These are phyloP conservation scores for Adiantum capillusveneris DNA, from an alignment of 75 land plant species.

Conservation along the genomic window DNA sequence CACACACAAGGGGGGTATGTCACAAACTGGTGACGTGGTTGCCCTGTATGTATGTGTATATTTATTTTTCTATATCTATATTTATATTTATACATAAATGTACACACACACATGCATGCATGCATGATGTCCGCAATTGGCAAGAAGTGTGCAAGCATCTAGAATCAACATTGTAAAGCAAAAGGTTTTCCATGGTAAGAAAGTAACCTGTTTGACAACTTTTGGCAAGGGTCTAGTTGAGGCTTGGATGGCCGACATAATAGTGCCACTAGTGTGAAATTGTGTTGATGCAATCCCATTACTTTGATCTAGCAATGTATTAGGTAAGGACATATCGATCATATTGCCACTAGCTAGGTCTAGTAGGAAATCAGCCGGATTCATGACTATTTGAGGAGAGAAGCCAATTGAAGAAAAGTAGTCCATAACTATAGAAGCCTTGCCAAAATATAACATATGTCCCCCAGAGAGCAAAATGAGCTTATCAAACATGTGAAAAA, in stretches of 20 bases:
- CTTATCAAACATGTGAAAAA: conserved; percentile 52
- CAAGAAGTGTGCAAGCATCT: no score
- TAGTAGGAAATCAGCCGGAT: conserved; percentile 43
- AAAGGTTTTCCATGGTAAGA: not conserved
- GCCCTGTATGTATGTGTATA: no score
- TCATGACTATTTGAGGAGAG: conserved; percentile 21
- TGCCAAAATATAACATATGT: conserved; percentile 33
- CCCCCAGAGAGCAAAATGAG: conserved; percentile 39
- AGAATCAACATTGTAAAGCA: not conserved
- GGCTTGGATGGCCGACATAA: no score
- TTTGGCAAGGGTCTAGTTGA: no score
- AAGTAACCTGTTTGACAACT: not conserved
- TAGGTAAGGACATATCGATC: not conserved
- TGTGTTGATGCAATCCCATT: no score
- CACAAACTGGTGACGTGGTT: no score
- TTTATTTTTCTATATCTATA: no score
- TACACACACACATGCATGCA: no score
- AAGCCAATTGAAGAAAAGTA: conserved; percentile 40
- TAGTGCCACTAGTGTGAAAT: no score
- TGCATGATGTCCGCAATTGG: no score
- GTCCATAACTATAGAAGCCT: conserved; percentile 16
- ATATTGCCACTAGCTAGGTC: conserved; percentile 40
- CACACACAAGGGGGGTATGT: no score
- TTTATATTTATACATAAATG: no score
- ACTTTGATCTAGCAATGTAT: not conserved